These are phyloP conservation scores for Sonneratia caseolaris DNA, from an alignment of 345 rosid genomes.

Conservation along the genomic window DNA sequence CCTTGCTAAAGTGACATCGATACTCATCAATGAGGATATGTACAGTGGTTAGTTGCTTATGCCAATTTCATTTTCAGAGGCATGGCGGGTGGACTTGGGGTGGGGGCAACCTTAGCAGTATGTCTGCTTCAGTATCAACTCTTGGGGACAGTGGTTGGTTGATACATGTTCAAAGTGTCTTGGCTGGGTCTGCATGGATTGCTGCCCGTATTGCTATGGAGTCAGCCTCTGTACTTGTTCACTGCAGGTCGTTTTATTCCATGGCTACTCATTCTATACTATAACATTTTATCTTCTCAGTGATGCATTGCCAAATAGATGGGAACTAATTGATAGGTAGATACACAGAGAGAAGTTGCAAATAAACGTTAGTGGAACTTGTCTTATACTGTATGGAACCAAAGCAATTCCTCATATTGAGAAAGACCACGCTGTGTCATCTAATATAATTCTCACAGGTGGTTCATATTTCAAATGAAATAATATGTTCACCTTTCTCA, in stretches of 20 bases:
- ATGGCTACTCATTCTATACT: conserved; percentile 1
- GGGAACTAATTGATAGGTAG: not conserved
- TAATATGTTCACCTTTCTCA: not conserved
- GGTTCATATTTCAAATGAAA: not conserved
- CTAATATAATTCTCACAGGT: not conserved
- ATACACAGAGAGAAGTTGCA: not conserved
- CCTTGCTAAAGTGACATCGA: not conserved
- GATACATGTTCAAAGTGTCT: conserved; percentile 84
- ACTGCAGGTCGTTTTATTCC: conserved; percentile 59
- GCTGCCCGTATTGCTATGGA: conserved; percentile 89
- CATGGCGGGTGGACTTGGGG: conserved; percentile 99
- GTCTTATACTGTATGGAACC: not conserved
- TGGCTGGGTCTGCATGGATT: conserved; percentile 99
- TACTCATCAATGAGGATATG: not conserved
- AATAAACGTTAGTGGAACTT: not conserved
- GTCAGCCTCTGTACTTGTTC: conserved; percentile 93
- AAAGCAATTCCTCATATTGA: not conserved
- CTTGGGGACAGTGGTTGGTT: conserved; percentile 99
- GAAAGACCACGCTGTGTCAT: not conserved
- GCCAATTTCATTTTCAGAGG: conserved; percentile 47
- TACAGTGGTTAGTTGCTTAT: conserved; percentile 9
- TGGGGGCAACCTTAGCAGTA: conserved; percentile 96
- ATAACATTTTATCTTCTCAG: not conserved
- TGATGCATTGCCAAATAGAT: conserved; percentile 1
- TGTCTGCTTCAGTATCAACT: conserved; percentile 98